These are phyloP conservation scores for Lathyrus tuberosus DNA, from an alignment of 306 rosid genomes.

Conservation along the genomic window DNA sequence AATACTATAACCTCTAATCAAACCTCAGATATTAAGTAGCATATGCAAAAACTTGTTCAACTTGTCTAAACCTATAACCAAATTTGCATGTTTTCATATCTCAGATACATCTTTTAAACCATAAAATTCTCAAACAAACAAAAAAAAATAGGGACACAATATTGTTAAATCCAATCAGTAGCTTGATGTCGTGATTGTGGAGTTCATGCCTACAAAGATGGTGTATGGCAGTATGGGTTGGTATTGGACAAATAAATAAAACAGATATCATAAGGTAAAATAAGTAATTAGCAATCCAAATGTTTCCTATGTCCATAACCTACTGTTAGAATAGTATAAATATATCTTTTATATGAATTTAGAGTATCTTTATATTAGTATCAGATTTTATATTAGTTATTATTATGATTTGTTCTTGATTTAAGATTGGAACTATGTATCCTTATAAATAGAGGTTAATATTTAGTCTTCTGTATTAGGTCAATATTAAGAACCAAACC, in stretches of 20 bases:
- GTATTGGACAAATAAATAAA: not conserved
- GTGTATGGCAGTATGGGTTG: not conserved
- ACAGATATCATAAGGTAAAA: not conserved
- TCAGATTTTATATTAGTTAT: too few relatives aligned
- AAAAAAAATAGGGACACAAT: constrained; percentile 14
- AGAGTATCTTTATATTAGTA: too few relatives aligned
- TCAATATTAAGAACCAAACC: too few relatives aligned
- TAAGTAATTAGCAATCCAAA: not conserved
- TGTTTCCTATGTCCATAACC: not conserved
- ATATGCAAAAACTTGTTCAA: constrained; percentile 9
- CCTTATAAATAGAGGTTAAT: too few relatives aligned
- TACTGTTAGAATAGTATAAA: not conserved
- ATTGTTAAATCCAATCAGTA: constrained; percentile 13
- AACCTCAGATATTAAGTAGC: constrained; percentile 2
- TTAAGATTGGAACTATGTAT: too few relatives aligned
- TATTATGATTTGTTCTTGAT: too few relatives aligned
- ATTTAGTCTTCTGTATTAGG: too few relatives aligned
- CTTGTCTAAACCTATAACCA: not conserved
- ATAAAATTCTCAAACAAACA: not conserved
- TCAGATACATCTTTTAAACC: not conserved
- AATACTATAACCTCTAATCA: not conserved
- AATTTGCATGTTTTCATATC: not conserved
- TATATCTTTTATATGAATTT: too few relatives aligned
- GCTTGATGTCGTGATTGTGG: not conserved
- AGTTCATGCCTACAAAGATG: not conserved